Evolutionary conservation across 2,329 filamentous ascomycete genomes (phyloP).

Genomic region (Cladophialophora carrionii): DNA sequence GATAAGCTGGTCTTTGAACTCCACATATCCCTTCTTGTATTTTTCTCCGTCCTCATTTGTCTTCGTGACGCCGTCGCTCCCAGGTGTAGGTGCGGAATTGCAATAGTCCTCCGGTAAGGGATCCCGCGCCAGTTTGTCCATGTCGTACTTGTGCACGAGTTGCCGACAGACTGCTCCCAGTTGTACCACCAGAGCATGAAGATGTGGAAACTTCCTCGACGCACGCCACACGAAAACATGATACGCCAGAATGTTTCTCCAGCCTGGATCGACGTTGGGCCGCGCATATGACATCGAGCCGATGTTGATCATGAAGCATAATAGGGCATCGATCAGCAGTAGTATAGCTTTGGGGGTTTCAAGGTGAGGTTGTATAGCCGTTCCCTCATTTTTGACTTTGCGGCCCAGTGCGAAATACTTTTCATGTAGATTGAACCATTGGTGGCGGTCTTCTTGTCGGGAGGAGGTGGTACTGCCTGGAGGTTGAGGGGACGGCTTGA

Average conservation of each 20-base stretch:
- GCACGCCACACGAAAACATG: constrained; percentile 51
- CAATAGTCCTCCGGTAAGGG: constrained; percentile 47
- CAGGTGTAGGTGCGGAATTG: constrained; percentile 47
- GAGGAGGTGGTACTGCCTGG: constrained; percentile 34
- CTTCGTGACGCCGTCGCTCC: constrained; percentile 49
- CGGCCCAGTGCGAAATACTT: constrained; percentile 50
- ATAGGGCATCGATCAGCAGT: constrained; percentile 48
- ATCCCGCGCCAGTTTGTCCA: constrained; percentile 50
- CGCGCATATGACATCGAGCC: constrained; percentile 49
- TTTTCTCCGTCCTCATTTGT: constrained; percentile 42
- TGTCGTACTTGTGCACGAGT: constrained; percentile 50
- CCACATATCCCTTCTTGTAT: constrained; percentile 46
- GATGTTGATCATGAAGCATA: constrained; percentile 55
- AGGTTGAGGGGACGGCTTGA: constrained; percentile 35
- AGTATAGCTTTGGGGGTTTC: constrained; percentile 37
- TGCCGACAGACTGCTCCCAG: constrained; percentile 54
- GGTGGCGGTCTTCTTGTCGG: constrained; percentile 44
- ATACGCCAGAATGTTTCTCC: constrained; percentile 54
- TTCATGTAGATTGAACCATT: constrained; percentile 50
- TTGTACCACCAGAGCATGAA: constrained; percentile 51
- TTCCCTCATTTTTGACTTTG: constrained; percentile 52
- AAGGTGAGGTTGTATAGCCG: constrained; percentile 28
- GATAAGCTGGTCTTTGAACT: constrained; percentile 47
- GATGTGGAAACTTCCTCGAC: constrained; percentile 45
- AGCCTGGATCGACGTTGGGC: constrained; percentile 45